Evolutionary conservation across 345 rosid species (phyloP), one percentile per base, ranked within the genome.

Genomic region (Brassica carinata): DNA sequence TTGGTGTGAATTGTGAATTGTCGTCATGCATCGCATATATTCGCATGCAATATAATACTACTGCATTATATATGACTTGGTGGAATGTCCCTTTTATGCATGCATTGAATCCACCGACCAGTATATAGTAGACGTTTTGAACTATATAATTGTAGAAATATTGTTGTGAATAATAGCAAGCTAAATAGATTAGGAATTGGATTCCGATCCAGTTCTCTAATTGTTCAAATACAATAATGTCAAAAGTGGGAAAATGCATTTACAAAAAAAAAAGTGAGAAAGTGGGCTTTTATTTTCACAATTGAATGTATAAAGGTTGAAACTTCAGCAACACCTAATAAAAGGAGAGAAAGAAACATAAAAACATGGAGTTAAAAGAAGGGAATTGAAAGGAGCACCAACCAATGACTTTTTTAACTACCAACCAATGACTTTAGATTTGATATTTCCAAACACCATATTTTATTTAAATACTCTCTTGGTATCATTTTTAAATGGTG

Each of bases 1-100:
- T 38, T 58, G 48, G 73, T 66, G 63, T 66, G 68, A 57, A 64
- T 30, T 63, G 67, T 63, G 67, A 11, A 36, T 66, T 72, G 69
- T 79, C 70, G 78, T 45, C 74, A 61, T 17, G 78, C 57, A 73
- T 31, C 23, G 3, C 14, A 58, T 64, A 58, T 64, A 30, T 64
- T 40, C 70, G 45, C 69, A 66, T 66, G 40, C 73, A 59, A 36
- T 23, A 27, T 30, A 17, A 23, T 79, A 78, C 67, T 7, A n/a
- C n/a, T n/a, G n/a, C n/a, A n/a, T n/a, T n/a, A n/a, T n/a, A n/a
- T n/a, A n/a, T n/a, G n/a, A n/a, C n/a, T n/a, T n/a, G n/a, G n/a
- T n/a, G n/a, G n/a, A n/a, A n/a, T n/a, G n/a, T n/a, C n/a, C n/a
- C n/a, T n/a, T 34, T 34, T 34, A 34, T 34, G 38, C 38, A 34